phyloP scores from a whole-genome alignment of 768 basidiomycete genomes.

The Macrocybe gigantea region DNA sequence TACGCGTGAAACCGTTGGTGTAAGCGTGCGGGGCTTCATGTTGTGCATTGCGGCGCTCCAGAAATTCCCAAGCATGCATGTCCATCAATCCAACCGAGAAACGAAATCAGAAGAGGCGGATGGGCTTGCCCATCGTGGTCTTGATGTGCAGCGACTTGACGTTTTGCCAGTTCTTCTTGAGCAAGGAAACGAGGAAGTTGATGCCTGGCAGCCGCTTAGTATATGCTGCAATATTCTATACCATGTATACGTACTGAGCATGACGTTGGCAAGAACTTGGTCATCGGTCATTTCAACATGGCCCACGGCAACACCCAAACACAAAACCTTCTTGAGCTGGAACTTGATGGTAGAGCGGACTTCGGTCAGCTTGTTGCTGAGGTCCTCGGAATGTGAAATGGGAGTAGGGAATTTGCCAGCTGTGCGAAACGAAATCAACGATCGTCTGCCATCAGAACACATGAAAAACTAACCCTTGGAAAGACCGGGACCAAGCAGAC shows the following conservation, averaged over 20 bases:
- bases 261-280: constrained; percentile 94
- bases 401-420: constrained; percentile 99
- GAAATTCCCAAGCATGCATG: constrained; percentile 13
- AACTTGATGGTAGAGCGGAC: constrained; percentile 99
- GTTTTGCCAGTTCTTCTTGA: constrained; percentile 99
- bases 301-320: constrained; percentile 97
- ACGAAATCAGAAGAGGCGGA: constrained; percentile 77
- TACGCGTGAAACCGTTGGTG: constrained; percentile 80
- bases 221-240: not conserved
- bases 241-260: constrained; percentile 66
- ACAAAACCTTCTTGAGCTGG: constrained; percentile 99
- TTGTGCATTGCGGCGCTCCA: constrained; percentile 67
- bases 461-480: constrained; percentile 77
- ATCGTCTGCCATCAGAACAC: not conserved
- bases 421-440: constrained; percentile 18
- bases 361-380: constrained; percentile 85
- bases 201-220: constrained; percentile 54
- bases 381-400: constrained; percentile 87
- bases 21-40: constrained; percentile 98
- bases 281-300: constrained; percentile 98
- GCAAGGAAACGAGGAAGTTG: constrained; percentile 98
- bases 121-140: constrained; percentile 98
- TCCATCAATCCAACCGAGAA: constrained; percentile 4
- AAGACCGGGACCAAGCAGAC: constrained; percentile 98
- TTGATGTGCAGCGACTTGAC: constrained; percentile 99